Conservation (phyloP, 192 early-diverging fungal genomes). For the Glomus cerebriforme region DNA sequence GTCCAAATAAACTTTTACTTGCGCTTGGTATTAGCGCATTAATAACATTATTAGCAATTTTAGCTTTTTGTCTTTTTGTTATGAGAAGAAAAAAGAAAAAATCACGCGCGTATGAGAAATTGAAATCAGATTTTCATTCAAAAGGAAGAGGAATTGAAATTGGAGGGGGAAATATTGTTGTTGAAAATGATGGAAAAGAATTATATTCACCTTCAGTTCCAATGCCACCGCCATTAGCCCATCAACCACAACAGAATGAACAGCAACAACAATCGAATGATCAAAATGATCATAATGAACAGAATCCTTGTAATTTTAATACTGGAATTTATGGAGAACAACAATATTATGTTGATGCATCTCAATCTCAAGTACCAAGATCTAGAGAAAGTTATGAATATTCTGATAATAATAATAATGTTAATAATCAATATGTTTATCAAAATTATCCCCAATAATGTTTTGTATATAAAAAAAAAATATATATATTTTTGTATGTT, state of each 20-base stretch:
- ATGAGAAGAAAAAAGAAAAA: neutral
- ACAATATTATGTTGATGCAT: neutral
- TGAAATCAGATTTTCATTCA: neutral
- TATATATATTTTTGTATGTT: no score
- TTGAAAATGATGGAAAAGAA: neutral
- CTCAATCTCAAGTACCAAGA: neutral
- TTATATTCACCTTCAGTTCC: neutral
- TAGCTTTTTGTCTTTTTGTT: neutral
- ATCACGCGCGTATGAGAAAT: neutral
- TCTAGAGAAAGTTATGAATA: neutral
- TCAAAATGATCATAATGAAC: neutral
- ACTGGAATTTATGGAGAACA: neutral
- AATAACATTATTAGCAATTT: neutral
- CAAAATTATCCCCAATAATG: no score
- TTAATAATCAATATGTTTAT: no score
- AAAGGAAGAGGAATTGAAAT: neutral
- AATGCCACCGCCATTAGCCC: neutral
- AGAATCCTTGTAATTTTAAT: neutral
- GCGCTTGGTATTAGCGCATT: neutral
- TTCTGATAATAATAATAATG: neutral
- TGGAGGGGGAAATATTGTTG: neutral
- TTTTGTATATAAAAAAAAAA: no score
- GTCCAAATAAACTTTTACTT: neutral
- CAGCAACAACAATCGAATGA: neutral
- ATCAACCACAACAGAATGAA: neutral